These are phyloP conservation scores for Puccinia hordei DNA, from an alignment of 1,284 basidiomycete species.

Conservation along the genomic window DNA sequence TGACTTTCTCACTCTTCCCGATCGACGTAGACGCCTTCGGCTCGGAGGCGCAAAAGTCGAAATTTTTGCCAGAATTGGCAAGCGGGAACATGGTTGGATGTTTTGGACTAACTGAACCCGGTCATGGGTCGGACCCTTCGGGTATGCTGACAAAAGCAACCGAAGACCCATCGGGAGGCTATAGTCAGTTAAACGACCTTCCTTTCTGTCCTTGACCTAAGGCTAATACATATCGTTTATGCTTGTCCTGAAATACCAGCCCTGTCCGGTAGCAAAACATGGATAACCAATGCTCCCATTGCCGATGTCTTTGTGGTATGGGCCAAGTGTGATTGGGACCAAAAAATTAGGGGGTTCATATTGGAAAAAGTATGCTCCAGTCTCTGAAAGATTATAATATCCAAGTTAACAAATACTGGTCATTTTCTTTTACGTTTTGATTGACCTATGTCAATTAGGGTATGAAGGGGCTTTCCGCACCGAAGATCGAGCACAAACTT, in stretches of 20 bases:
- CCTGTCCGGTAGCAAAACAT: constrained; percentile 59
- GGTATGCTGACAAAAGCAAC: constrained; percentile 91
- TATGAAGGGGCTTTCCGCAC: constrained; percentile 77
- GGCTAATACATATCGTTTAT: constrained; percentile 63
- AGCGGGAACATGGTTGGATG: constrained; percentile 87
- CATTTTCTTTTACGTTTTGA: neutral
- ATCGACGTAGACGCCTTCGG: constrained; percentile 72
- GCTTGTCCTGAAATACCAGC: neutral
- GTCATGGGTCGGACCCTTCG: constrained; percentile 90
- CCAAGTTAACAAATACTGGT: neutral
- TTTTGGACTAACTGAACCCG: constrained; percentile 94
- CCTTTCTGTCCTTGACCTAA: constrained; percentile 64
- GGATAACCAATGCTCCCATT: constrained; percentile 76
- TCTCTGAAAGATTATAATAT: neutral
- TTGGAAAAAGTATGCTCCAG: constrained; percentile 72
- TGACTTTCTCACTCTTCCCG: neutral
- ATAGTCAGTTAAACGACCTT: constrained; percentile 70
- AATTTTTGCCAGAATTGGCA: constrained; percentile 81
- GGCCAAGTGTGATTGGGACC: constrained; percentile 93
- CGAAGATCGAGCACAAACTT: constrained; percentile 88
- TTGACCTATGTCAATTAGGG: constrained; percentile 63
- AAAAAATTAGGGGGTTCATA: constrained; percentile 86
- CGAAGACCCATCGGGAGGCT: constrained; percentile 73
- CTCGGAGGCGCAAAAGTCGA: constrained; percentile 83
- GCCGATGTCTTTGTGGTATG: constrained; percentile 81